A percentile compares a stretch with the other conserved stretches of the same genome.
These are phyloP conservation scores for Aristolochia fimbriata DNA, from an alignment of 164 flowering plant species.

Conservation along the genomic window DNA sequence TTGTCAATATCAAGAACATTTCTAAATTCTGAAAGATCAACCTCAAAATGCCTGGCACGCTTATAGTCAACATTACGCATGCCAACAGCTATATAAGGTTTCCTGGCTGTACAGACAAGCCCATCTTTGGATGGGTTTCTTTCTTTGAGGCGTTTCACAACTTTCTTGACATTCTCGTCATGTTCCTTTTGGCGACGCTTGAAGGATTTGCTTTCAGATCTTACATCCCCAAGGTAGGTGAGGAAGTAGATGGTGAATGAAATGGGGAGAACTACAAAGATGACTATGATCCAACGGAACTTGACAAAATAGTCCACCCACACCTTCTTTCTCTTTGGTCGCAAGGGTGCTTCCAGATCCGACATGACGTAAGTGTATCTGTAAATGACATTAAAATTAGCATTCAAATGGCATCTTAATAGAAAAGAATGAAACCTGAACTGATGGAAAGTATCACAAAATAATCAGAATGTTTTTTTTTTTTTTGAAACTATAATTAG, in stretches of 20 bases:
- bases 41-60: conserved; percentile 93
- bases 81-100: conserved; percentile 97
- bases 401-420: neutral
- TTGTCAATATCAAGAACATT: conserved; percentile 69
- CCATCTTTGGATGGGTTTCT: conserved; percentile 91
- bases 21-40: conserved; percentile 84
- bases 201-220: conserved; percentile 80
- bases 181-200: conserved; percentile 90
- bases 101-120: conserved; percentile 96
- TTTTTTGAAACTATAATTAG: too few species aligned
- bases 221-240: conserved; percentile 82
- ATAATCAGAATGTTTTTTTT: too few species aligned
- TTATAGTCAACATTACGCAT: conserved; percentile 99
- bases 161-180: conserved; percentile 90
- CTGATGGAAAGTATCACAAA: too few species aligned
- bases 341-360: conserved; percentile 74
- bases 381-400: neutral
- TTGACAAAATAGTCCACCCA: conserved; percentile 86
- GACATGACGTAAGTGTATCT: conserved; percentile 39
- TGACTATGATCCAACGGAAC: conserved; percentile 87
- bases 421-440: too few species aligned
- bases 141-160: conserved; percentile 78
- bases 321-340: conserved; percentile 93
- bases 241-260: conserved; percentile 75
- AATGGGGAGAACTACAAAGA: conserved; percentile 91